These are phyloP conservation scores for Liriodendron chinense DNA, from an alignment of 164 flowering plant genomes.

Conservation along the genomic window DNA sequence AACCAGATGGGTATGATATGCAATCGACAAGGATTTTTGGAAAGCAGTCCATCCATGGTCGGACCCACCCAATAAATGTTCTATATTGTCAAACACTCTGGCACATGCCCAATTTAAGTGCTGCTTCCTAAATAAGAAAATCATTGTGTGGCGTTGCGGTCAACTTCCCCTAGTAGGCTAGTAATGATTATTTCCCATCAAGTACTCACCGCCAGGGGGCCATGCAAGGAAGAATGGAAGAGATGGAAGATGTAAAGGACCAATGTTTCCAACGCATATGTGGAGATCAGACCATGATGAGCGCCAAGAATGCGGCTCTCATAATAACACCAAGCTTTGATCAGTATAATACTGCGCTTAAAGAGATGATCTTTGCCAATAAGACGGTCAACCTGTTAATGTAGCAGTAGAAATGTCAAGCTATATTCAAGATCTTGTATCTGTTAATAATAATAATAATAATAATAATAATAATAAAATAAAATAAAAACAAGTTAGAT, in stretches of 20 bases:
- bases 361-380: conserved; percentile 80
- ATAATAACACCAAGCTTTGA: conserved; percentile 96
- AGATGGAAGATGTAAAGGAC: conserved; percentile 79
- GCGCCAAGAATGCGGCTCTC: conserved; percentile 96
- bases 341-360: conserved; percentile 84
- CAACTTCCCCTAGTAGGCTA: too few species aligned
- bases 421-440: not conserved
- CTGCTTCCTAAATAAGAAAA: not conserved
- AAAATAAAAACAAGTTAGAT: too few species aligned
- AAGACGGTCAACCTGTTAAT: conserved; percentile 61
- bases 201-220: conserved; percentile 74
- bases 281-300: conserved; percentile 88
- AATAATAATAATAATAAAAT: too few species aligned
- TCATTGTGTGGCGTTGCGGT: too few species aligned
- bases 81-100: not conserved
- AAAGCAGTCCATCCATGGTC: not conserved
- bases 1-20: too few species aligned
- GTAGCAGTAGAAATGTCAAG: not conserved
- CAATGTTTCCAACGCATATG: conserved; percentile 88
- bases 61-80: not conserved
- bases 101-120: not conserved
- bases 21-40: too few species aligned
- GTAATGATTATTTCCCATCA: not conserved
- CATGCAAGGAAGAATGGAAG: conserved; percentile 64
- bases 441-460: not conserved